Evolutionary conservation across 2,329 filamentous ascomycete genomes (phyloP), one percentile per base, ranked within the genome.

Genomic region (Pyrenophora teres): DNA sequence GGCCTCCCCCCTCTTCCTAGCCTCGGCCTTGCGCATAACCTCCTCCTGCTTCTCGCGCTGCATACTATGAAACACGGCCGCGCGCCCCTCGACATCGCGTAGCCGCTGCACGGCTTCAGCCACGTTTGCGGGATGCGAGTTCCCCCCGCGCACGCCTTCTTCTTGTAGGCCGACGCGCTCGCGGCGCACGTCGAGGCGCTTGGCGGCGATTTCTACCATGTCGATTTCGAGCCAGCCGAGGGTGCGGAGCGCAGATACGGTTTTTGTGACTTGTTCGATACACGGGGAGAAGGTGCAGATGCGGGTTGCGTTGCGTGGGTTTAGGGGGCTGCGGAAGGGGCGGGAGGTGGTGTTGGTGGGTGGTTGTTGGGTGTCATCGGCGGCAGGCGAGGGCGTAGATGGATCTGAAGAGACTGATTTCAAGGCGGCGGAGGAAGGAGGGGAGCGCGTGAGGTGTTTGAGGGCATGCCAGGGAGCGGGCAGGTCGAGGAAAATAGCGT

Each of bases 211-310:
- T 74, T 97, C 94, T 0, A 96, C 89, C 90, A 96, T 97, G 62
- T 90, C 86, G 59, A 97, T 95, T 51, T 93, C 88, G 8, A 92
- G 83, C 94, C 94, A 99, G 46, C 90, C 91, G 6, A 92, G 78
- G 32, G 86, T 83, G 46, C 93, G 87, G 74, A 99, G 82, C 10
- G 85, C 84, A 9, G 89, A 87, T 46, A 96, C 87, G 0, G 94
- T 97, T 49, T 87, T 85, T 46, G 89, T 91, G 18, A 95, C 93
- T 77, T 99, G 94, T 75, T 99, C 94, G 60, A 99, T 95, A 74
- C 94, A 99, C 0, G 94, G 94, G 1, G 89, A 95, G 76, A 99
- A 99, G 0, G 92, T 95, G 78, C 94, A 99, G 47, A 99, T 83
- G 68, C 94, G 83, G 1, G 87, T 84, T 4, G 88, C 82, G 36